phyloP scores from a whole-genome alignment of 106 monocot species.

The Acanthochlamys bracteata region DNA sequence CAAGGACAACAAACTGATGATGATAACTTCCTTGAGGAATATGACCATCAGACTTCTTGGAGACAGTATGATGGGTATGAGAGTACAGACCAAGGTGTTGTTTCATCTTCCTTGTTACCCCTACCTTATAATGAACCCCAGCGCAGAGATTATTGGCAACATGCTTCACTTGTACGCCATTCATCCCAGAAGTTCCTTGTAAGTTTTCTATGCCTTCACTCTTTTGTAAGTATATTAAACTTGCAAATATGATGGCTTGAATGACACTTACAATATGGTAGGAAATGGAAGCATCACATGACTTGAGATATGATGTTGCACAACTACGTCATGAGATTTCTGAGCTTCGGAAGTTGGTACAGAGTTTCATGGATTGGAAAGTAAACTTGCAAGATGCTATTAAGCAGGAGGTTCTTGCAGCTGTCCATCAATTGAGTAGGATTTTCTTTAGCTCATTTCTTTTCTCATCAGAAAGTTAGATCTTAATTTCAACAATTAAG shows the following conservation, averaged over 20 bases:
- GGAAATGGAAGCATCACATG: conserved; percentile 38
- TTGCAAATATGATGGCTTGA: not conserved
- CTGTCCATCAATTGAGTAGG: conserved; percentile 38
- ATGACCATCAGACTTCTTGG: conserved; percentile 18
- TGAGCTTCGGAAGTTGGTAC: conserved; percentile 42
- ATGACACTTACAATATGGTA: conserved; percentile 3
- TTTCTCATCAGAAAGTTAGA: not conserved
- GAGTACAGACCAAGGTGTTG: conserved; percentile 22
- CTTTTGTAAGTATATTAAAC: not conserved
- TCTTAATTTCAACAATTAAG: not conserved
- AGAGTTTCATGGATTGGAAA: conserved; percentile 63
- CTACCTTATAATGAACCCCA: conserved; percentile 20
- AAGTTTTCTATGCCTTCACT: not conserved
- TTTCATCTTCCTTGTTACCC: conserved; percentile 33
- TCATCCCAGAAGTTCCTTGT: conserved; percentile 26
- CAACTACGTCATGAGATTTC: conserved; percentile 48
- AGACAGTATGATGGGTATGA: conserved; percentile 18
- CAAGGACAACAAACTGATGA: conserved; percentile 24
- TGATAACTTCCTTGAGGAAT: conserved; percentile 24
- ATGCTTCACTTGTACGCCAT: conserved; percentile 16
- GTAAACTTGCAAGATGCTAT: conserved; percentile 36
- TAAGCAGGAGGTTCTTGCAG: conserved; percentile 41
- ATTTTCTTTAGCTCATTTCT: not conserved
- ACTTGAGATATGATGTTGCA: conserved; percentile 37
- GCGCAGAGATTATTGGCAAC: conserved; percentile 22